Conservation (phyloP, 805 yeast species). For the Osmozyma mogii region DNA sequence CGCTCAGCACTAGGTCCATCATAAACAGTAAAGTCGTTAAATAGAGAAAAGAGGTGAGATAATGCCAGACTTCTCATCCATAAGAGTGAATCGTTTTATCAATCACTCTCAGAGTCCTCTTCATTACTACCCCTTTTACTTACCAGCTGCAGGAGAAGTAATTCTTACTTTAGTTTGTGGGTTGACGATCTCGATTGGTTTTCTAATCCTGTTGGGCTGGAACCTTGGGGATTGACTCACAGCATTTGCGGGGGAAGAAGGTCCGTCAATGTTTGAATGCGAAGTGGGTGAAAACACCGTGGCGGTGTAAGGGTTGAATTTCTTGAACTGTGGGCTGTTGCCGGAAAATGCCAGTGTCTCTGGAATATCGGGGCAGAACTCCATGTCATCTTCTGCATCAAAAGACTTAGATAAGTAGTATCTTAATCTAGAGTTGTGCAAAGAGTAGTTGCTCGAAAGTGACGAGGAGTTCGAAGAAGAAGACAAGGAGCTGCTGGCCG, state of each 20-base stretch:
- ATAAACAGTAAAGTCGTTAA: too few species aligned
- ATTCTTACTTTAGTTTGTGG: slow-evolving; percentile 54
- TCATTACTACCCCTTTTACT: too few species aligned
- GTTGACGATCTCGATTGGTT: slow-evolving; percentile 54
- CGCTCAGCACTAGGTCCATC: too few species aligned
- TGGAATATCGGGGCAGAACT: slow-evolving; percentile 56
- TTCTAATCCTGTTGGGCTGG: slow-evolving; percentile 50
- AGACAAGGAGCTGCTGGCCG: slow-evolving; percentile 9
- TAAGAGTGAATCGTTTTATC: too few species aligned
- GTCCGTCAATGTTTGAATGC: slow-evolving; percentile 4
- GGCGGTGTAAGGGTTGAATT: slow-evolving; percentile 64
- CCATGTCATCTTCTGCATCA: slow-evolving; percentile 56
- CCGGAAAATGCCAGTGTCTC: slow-evolving; percentile 15
- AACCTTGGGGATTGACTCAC: slow-evolving; percentile 34
- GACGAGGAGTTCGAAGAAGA: slow-evolving; percentile 8
- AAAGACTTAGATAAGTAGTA: slow-evolving; percentile 53
- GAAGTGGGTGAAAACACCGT: slow-evolving; percentile 47
- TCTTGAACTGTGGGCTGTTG: slow-evolving; percentile 33
- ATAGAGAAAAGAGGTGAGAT: too few species aligned
- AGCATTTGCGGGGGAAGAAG: slow-evolving; percentile 4
- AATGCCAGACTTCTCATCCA: too few species aligned
- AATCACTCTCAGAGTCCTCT: too few species aligned
- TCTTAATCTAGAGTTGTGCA: slow-evolving; percentile 44
- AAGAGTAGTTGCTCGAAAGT: slow-evolving; percentile 21
- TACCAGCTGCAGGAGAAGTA: slow-evolving; percentile 36